Base-by-base conservation (phyloP, 2,329 filamentous ascomycete species). In the Aspergillus viridinutans region DNA sequence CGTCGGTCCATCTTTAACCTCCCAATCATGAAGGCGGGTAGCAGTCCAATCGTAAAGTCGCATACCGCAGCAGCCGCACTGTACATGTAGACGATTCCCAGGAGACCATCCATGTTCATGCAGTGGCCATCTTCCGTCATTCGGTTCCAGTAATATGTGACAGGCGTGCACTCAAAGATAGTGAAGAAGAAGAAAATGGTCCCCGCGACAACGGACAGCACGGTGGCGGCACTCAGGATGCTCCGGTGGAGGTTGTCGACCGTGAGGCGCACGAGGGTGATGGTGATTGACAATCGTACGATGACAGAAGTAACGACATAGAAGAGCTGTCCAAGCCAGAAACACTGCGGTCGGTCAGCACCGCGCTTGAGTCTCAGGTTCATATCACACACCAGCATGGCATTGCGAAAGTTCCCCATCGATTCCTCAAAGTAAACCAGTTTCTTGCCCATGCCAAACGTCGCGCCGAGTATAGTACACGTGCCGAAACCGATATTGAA, bases 291-390 rank as follows among this genome's bases (percentile, higher is more conserved):
- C 42, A 83, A 73, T 58, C 81, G 81, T 57, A 80, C 73, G 4
- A 75, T 65, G 50, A 77, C 72, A 3, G 75, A 81, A 2, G 76
- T 70, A 29, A 80, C 64, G 6, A 77, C 76, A 64, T 83, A 84
- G 52, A 79, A 76, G 14, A 81, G 66, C 58, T 83, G 81, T 64
- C 79, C 80, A 10, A 83, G 71, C 69, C 78, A 83, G 79, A 79
- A 83, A 56, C 62, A 71, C 60, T 67, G 17, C 12, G 12, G 4
- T 17, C 32, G 4, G 14, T 38, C 6, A 17, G 32, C 6, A 17
- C 5, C 7, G 32, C 17, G 32, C 32, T n/a, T 17, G 32, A 5
- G 4, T 7, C 5, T 5, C 32, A 17, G 10, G 12, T 12, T 21
- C 42, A 23, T 4, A 21, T 12, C 42, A 23, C 42, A 8, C 14